phyloP scores from a whole-genome alignment of 2,329 filamentous ascomycete species.

The Biscogniauxia marginata region DNA sequence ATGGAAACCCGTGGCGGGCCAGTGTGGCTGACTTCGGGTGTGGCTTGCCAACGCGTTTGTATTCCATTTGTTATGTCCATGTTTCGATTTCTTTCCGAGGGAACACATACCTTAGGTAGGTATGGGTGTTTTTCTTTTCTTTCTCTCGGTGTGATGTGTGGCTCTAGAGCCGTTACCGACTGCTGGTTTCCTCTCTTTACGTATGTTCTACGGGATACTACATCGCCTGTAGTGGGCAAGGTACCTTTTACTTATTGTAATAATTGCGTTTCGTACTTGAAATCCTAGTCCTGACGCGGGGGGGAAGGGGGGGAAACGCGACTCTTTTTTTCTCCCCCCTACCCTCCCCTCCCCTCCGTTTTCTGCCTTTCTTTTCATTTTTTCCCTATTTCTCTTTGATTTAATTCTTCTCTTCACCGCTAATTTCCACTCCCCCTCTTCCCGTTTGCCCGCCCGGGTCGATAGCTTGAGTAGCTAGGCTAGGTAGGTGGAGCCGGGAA shows the following conservation, averaged over 20 bases:
- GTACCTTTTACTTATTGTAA: background rate
- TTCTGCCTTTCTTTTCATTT: background rate
- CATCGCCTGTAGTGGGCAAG: background rate
- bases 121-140: too few species aligned
- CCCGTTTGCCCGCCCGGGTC: background rate
- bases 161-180: too few species aligned
- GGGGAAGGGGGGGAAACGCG: background rate
- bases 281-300: background rate
- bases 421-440: background rate
- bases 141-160: too few species aligned
- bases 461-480: background rate
- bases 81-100: too few species aligned
- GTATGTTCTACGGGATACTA: background rate
- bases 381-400: background rate
- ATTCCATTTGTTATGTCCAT: too few species aligned
- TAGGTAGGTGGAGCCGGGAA: background rate
- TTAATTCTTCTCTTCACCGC: background rate
- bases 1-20: too few species aligned
- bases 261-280: background rate
- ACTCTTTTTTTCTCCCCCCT: background rate
- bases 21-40: too few species aligned
- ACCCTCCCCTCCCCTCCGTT: background rate
- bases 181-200: too few species aligned
- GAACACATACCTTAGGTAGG: too few species aligned
- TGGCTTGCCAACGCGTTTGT: too few species aligned